Conservation (phyloP, 495 filamentous ascomycete species). For the Hyphodiscus hymeniophilus region DNA sequence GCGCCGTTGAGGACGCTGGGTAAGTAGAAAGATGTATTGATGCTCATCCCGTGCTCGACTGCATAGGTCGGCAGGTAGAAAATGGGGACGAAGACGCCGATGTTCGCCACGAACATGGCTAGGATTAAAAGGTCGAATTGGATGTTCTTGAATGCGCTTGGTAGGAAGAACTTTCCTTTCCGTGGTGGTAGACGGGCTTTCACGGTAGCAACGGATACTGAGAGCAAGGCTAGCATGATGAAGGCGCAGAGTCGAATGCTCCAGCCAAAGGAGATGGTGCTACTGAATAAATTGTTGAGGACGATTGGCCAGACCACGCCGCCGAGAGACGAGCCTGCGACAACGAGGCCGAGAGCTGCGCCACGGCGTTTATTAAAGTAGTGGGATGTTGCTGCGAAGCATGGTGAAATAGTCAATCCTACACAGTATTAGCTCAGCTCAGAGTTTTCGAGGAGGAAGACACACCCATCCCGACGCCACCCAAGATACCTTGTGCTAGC, state of each 20-base stretch:
- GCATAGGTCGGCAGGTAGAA: conserved; percentile 51
- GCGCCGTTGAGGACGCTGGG: conserved; percentile 44
- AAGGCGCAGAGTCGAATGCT: conserved; percentile 51
- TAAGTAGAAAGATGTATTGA: conserved; percentile 42
- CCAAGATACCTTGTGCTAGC: conserved; percentile 64
- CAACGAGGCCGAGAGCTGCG: conserved; percentile 60
- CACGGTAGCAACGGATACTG: conserved; percentile 30
- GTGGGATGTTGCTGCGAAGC: conserved; percentile 56
- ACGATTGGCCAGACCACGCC: conserved; percentile 60
- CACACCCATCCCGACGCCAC: conserved; percentile 65
- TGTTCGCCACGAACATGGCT: conserved; percentile 28
- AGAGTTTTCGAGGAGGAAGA: too few relatives aligned
- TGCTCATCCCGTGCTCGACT: conserved; percentile 37
- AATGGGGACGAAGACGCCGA: conserved; percentile 48
- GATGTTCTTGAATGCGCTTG: conserved; percentile 31
- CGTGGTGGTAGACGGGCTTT: conserved; percentile 40
- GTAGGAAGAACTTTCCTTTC: conserved; percentile 32
- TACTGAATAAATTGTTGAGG: conserved; percentile 11
- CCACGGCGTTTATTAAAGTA: conserved; percentile 62
- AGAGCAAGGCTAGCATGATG: conserved; percentile 42
- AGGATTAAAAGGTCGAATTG: conserved; percentile 16
- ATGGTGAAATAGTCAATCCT: conserved; percentile 62
- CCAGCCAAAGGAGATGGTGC: conserved; percentile 49
- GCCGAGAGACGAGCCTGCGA: conserved; percentile 57
- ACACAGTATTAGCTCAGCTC: too few relatives aligned